Evolutionary conservation across 768 basidiomycete species (phyloP), one percentile per base, ranked within the genome.

Genomic region (Suillus alpinus): DNA sequence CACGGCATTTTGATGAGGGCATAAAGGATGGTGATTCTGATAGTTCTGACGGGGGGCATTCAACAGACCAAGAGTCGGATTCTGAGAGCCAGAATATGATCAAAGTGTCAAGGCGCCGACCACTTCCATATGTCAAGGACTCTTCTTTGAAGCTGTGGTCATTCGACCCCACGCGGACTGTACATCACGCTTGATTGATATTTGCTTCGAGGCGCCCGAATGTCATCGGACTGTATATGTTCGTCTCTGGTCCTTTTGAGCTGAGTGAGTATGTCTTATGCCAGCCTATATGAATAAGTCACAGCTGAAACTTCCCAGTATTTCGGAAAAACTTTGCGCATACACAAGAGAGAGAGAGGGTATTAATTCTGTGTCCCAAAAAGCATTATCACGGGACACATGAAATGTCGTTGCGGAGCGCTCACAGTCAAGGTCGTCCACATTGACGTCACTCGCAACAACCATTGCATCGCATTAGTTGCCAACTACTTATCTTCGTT

Each of bases 1-100:
- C 94, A 6, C 76, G 93, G n/a, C 85, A 89, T 70, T 91, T 91
- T 66, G 73, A 77, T 18, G 58, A 32, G 10, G 41, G 1, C 18
- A 16, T 6, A 6, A 2, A 18, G 16, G 36, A 46, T 12, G 29
- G 0, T 43, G 46, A 5, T 10, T 39, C 14, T 4, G 23, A 37
- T 53, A 39, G 3, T 20, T 51, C 31, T 0, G 66, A 34, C 10
- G 60, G n/a, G 12, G 46, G 47, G 51, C 20, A 56, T 58, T 32
- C 50, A 9, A n/a, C 51, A 32, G 34, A 58, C 9, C 67, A 67
- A 2, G 67, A 67, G 32, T 62, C 61, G n/a, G 67, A 67, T 16
- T 60, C 58, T 23, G 65, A 63, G 34, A 40, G 14, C 12, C 43
- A 13, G 20, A 56, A 44, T 34, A n/a, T 44, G n/a, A 29, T 63